Percentiles rank a stretch among this genome's conserved stretches.
Evolutionary conservation across 2,329 filamentous ascomycete genomes (phyloP).

Genomic region (Penicillium hesseltinei): DNA sequence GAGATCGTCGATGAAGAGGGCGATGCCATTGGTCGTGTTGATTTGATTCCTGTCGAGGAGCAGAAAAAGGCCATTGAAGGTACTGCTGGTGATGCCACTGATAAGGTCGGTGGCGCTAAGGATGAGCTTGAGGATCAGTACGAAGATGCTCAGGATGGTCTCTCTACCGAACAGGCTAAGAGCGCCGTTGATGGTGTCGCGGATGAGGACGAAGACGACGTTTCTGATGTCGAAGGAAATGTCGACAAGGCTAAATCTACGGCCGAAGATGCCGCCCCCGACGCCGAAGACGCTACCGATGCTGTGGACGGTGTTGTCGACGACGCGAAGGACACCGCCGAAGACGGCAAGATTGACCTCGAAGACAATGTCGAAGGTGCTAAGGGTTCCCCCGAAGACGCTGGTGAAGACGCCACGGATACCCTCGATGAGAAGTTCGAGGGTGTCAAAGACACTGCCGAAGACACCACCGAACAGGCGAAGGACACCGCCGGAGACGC

Average conservation of each 20-base stretch:
- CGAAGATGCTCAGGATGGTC: slow-evolving; percentile 41
- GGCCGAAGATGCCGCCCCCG: slow-evolving; percentile 28
- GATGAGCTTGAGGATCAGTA: slow-evolving; percentile 45
- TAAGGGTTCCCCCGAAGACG: not conserved
- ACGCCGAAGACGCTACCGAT: slow-evolving; percentile 10
- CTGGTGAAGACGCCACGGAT: slow-evolving; percentile 17
- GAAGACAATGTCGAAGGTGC: slow-evolving; percentile 24
- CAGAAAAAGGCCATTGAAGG: slow-evolving; percentile 32
- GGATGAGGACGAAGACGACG: slow-evolving; percentile 20
- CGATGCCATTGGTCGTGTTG: slow-evolving; percentile 37
- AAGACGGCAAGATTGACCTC: not conserved
- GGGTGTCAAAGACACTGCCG: slow-evolving; percentile 26
- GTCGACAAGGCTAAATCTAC: slow-evolving; percentile 52
- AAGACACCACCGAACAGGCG: no score
- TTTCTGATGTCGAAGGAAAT: slow-evolving; percentile 36
- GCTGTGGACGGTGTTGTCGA: slow-evolving; percentile 27
- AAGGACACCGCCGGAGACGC: slow-evolving; percentile 11
- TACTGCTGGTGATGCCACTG: slow-evolving; percentile 48
- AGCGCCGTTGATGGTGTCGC: slow-evolving; percentile 12
- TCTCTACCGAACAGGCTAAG: slow-evolving; percentile 8
- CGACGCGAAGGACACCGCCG: slow-evolving; percentile 20
- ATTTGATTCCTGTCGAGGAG: slow-evolving; percentile 29
- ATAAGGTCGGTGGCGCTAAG: slow-evolving; percentile 51
- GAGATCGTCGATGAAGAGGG: slow-evolving; percentile 43
- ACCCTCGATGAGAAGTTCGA: slow-evolving; percentile 13